A percentile compares a stretch with the other conserved stretches of the same genome.
Conservation (phyloP, 306 rosid genomes). For the Carpinus fangiana region DNA sequence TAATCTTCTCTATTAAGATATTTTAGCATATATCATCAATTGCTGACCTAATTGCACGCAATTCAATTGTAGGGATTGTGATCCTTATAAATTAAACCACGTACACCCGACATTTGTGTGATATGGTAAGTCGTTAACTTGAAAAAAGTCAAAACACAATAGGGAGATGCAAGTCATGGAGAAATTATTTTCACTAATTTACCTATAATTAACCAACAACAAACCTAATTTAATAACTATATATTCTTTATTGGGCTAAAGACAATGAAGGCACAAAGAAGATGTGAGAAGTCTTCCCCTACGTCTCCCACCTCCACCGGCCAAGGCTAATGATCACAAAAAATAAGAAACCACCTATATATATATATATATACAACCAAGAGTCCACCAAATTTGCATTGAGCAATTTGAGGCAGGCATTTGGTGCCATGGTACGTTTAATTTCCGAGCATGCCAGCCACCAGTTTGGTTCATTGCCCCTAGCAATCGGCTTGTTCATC, state of each 20-base stretch:
- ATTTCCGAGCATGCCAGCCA: background rate
- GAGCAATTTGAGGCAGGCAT: background rate
- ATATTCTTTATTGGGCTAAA: background rate
- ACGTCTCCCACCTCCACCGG: background rate
- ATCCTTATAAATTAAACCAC: too few species aligned
- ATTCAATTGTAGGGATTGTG: too few species aligned
- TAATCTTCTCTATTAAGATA: too few species aligned
- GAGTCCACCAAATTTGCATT: background rate
- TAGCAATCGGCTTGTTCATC: conserved; percentile 15
- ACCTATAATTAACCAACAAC: background rate
- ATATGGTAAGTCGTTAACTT: too few species aligned
- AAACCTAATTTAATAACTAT: background rate
- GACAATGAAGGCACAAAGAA: conserved; percentile 2
- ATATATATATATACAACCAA: background rate
- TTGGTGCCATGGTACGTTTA: conserved; percentile 20
- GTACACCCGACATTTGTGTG: too few species aligned
- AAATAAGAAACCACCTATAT: background rate
- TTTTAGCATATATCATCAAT: too few species aligned
- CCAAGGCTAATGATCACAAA: background rate
- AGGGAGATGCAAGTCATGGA: too few species aligned
- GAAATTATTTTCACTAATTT: background rate
- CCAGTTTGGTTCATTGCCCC: background rate
- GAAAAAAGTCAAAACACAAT: too few species aligned
- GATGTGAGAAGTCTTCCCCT: background rate
- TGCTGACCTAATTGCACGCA: too few species aligned